Conservation (phyloP, 176 grass and related monocot genomes). For the Cenchrus purpureus region DNA sequence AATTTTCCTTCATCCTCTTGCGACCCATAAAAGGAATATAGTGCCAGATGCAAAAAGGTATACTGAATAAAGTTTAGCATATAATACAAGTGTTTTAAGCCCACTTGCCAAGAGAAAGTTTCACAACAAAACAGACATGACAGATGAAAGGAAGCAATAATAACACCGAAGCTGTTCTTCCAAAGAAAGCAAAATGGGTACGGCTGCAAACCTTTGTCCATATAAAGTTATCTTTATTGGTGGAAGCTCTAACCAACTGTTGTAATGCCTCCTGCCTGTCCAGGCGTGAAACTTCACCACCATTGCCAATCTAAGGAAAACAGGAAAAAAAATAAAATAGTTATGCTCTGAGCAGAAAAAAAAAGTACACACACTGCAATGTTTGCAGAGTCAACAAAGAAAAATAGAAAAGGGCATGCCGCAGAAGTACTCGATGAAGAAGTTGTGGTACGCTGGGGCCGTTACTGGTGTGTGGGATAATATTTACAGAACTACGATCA, state of each 20-base stretch:
- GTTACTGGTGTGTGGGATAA: conserved; percentile 32
- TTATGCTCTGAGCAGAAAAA: neutral
- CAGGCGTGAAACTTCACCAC: conserved; percentile 53
- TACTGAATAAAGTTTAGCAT: neutral
- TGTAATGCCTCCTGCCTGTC: conserved; percentile 69
- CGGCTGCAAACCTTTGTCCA: conserved; percentile 75
- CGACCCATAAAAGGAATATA: conserved; percentile 4
- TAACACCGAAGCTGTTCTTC: conserved; percentile 9
- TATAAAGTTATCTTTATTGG: conserved; percentile 65
- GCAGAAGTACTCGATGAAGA: conserved; percentile 70
- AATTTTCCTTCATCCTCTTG: neutral
- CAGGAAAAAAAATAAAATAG: neutral
- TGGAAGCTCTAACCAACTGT: conserved; percentile 67
- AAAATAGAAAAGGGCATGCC: conserved; percentile 26
- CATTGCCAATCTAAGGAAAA: conserved; percentile 58
- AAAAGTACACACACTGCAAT: conserved; percentile 15
- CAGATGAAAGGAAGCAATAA: conserved; percentile 1
- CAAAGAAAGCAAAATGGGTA: conserved; percentile 11
- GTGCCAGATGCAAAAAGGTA: neutral
- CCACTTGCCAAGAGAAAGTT: conserved; percentile 20
- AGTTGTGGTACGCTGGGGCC: conserved; percentile 76
- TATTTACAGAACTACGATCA: conserved; percentile 46
- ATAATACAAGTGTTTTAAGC: neutral
- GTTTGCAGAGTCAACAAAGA: neutral
- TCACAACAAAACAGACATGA: neutral